Percentiles rank a stretch among this genome's conserved stretches.
These are phyloP conservation scores for Lasiodiplodia sp. DNA, from an alignment of 2,329 filamentous ascomycete genomes.

Conservation along the genomic window DNA sequence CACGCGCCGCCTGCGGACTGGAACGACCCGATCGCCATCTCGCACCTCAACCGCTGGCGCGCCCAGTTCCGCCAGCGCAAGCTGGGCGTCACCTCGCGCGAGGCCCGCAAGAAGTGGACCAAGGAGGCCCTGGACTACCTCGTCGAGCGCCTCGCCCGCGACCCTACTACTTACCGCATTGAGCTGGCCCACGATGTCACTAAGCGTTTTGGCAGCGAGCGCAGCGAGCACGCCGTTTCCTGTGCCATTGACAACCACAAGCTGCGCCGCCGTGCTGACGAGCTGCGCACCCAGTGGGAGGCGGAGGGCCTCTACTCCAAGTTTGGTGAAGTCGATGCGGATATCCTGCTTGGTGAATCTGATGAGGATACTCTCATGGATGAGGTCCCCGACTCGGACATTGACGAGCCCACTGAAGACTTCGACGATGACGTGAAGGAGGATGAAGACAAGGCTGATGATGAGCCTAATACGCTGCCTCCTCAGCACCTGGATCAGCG, in stretches of 20 bases:
- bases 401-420: not conserved
- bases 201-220: not conserved
- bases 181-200: not conserved
- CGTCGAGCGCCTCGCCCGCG: not conserved
- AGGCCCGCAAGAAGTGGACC: slow-evolving; percentile 2
- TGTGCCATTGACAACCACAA: slow-evolving; percentile 27
- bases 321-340: not conserved
- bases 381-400: not conserved
- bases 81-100: not conserved
- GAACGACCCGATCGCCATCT: not conserved
- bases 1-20: slow-evolving; percentile 10
- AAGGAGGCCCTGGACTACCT: not conserved
- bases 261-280: not conserved
- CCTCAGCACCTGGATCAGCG: not conserved
- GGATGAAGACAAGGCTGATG: not conserved
- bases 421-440: not conserved
- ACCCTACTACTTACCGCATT: not conserved
- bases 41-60: slow-evolving; percentile 20
- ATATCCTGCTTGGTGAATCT: not conserved
- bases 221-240: slow-evolving; percentile 11
- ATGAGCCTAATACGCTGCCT: not conserved
- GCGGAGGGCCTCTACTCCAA: not conserved
- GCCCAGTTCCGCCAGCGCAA: slow-evolving; percentile 26
- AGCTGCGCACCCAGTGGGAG: not conserved
- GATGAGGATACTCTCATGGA: not conserved